phyloP scores from a whole-genome alignment of 1,284 basidiomycete genomes.

The Cryptococcus floricola region DNA sequence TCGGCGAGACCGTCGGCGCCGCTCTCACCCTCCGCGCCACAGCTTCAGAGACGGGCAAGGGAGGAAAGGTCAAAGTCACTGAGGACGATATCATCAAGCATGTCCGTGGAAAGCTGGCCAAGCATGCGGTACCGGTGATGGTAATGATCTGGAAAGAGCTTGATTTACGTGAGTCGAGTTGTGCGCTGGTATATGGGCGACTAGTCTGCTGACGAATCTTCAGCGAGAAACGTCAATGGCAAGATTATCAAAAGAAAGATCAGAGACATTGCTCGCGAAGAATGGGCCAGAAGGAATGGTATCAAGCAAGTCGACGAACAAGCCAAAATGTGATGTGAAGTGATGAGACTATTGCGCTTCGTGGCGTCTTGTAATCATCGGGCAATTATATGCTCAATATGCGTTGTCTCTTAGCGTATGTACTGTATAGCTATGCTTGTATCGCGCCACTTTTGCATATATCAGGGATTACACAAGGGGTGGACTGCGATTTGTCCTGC shows the following conservation, averaged over 20 bases:
- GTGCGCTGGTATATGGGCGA: neutral
- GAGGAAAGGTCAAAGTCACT: slow-evolving; percentile 3
- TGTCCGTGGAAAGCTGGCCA: slow-evolving; percentile 15
- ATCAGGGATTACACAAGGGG: too few species aligned
- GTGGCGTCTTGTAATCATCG: too few species aligned
- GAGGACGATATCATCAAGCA: slow-evolving; percentile 17
- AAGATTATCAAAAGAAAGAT: slow-evolving; percentile 37
- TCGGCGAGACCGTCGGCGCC: slow-evolving; percentile 40
- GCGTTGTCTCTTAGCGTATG: too few species aligned
- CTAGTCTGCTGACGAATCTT: slow-evolving; percentile 2
- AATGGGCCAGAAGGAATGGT: slow-evolving; percentile 23
- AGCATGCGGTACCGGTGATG: slow-evolving; percentile 27
- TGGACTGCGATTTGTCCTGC: too few species aligned
- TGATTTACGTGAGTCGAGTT: slow-evolving; percentile 24
- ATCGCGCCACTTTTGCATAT: too few species aligned
- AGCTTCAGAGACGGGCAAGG: neutral
- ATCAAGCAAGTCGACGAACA: neutral
- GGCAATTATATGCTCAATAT: too few species aligned
- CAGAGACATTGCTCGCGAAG: slow-evolving; percentile 18
- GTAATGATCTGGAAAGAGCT: slow-evolving; percentile 16
- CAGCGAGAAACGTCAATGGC: slow-evolving; percentile 36
- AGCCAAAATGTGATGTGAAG: slow-evolving; percentile 8
- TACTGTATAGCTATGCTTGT: too few species aligned
- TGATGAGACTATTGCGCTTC: neutral
- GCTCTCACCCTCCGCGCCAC: slow-evolving; percentile 25